These are phyloP conservation scores for Stachybotrys chlorohalonatus DNA, from an alignment of 2,329 filamentous ascomycete genomes.

Conservation along the genomic window DNA sequence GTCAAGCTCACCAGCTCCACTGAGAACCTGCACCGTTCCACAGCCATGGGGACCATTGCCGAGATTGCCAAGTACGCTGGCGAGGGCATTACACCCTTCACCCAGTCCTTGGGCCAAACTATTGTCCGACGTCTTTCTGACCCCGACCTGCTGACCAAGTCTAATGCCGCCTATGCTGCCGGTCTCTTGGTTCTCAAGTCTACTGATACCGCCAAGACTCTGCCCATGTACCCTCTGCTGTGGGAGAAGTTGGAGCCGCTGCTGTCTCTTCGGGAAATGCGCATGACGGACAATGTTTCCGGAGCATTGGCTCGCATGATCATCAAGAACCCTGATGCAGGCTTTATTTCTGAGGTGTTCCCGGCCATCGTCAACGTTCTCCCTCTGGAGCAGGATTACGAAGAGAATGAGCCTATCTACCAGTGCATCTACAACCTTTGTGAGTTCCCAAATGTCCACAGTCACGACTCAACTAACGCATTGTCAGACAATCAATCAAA, in stretches of 20 bases:
- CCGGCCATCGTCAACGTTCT: slow-evolving; percentile 71
- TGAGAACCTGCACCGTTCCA: slow-evolving; percentile 79
- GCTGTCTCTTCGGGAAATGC: slow-evolving; percentile 65
- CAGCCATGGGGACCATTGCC: slow-evolving; percentile 83
- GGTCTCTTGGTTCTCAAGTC: slow-evolving; percentile 81
- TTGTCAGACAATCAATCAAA: slow-evolving; percentile 55
- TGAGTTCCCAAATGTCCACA: slow-evolving; percentile 33
- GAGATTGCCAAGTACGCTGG: slow-evolving; percentile 85
- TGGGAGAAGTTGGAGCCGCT: slow-evolving; percentile 80
- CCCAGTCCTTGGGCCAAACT: slow-evolving; percentile 64
- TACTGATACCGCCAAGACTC: slow-evolving; percentile 56
- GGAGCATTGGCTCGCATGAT: slow-evolving; percentile 92
- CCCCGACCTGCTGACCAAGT: slow-evolving; percentile 85
- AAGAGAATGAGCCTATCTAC: slow-evolving; percentile 93
- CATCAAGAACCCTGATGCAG: slow-evolving; percentile 71
- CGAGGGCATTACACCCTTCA: slow-evolving; percentile 71
- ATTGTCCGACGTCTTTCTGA: slow-evolving; percentile 81
- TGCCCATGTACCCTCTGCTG: slow-evolving; percentile 70
- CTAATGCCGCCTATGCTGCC: slow-evolving; percentile 86
- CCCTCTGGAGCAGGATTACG: slow-evolving; percentile 85
- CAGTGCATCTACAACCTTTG: slow-evolving; percentile 82
- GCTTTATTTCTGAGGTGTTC: slow-evolving; percentile 74
- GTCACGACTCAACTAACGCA: background rate
- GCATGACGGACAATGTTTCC: slow-evolving; percentile 85
- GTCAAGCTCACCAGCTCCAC: slow-evolving; percentile 80